Evolutionary conservation across 306 rosid genomes (phyloP), one percentile per base, ranked within the genome.

Genomic region (Lathyrus sativus): DNA sequence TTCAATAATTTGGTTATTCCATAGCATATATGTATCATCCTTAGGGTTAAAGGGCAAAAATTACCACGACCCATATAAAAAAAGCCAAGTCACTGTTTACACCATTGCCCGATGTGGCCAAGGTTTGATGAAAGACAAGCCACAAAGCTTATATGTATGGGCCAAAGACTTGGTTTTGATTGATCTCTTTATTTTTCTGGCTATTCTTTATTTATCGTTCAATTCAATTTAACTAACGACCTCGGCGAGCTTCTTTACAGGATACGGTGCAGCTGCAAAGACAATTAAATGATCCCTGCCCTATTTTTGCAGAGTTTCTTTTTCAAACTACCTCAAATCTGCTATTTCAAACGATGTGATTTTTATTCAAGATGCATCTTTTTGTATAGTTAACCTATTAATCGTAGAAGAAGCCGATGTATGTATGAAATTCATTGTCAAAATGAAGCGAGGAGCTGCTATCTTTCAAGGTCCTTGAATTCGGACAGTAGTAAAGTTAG

Each of bases 311-410:
- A 31, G 7, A 6, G 8, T 41, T 18, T 8, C 49, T 57, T 41
- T 41, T 18, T 3, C 44, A 18, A n/a, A 42, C 70, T 14, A 13
- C 53, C 62, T 71, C 49, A 26, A 71, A 3, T 45, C 18, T 24
- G 54, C 55, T 44, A 54, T 45, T 69, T 53, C 60, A 42, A 22
- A 19, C 15, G 56, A 24, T 17, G 22, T 53, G 14, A 13, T 46
- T 48, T 49, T 2, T 10, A 8, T 11, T n/a, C 26, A 42, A 50
- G 62, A 13, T n/a, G 26, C 41, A 24, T 33, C 41, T 41, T 15
- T 50, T 72, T 73, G 78, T 51, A 60, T 29, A 73, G 71, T 50
- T 48, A 11, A 51, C 31, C 43, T 22, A 53, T 39, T 37, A 61
- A 73, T 39, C 29, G 2, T 41, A 31, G 59, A 48, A 28, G 45